A percentile compares a stretch with the other conserved stretches of the same genome.
Evolutionary conservation across 2,329 filamentous ascomycete genomes (phyloP).

Genomic region (Cordyceps fumosorosea): DNA sequence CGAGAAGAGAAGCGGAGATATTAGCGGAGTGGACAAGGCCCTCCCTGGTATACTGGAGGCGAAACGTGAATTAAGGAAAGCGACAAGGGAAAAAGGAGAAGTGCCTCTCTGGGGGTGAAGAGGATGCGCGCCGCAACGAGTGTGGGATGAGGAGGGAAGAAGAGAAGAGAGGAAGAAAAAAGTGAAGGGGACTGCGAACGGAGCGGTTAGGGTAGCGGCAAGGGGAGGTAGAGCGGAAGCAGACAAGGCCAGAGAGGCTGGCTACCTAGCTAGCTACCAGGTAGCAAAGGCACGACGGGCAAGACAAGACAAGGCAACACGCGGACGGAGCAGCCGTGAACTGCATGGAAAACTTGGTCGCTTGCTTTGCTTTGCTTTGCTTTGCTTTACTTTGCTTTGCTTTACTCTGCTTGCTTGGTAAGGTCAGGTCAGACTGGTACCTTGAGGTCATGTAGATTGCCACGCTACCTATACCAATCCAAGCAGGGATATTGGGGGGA

Average conservation of each 20-base stretch:
- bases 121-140: background rate
- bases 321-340: background rate
- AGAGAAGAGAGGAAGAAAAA: background rate
- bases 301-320: background rate
- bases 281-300: background rate
- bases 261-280: background rate
- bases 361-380: too few relatives aligned
- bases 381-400: too few relatives aligned
- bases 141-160: conserved; percentile 3
- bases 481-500: background rate
- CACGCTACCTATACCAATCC: too few relatives aligned
- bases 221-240: background rate
- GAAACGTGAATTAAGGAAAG: conserved; percentile 6
- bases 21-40: conserved; percentile 6
- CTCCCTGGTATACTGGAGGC: conserved; percentile 8
- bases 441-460: too few relatives aligned
- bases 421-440: too few relatives aligned
- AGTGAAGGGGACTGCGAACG: background rate
- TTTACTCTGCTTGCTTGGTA: too few relatives aligned
- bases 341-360: background rate
- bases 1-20: conserved; percentile 2
- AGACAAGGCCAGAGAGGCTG: background rate
- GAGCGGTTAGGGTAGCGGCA: background rate
- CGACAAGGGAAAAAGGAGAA: background rate
- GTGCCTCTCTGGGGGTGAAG: background rate